Percentiles rank a stretch among this genome's conserved stretches.
Evolutionary conservation across 2,329 filamentous ascomycete species (phyloP).

Genomic region (Neophaeococcomyces aloes): DNA sequence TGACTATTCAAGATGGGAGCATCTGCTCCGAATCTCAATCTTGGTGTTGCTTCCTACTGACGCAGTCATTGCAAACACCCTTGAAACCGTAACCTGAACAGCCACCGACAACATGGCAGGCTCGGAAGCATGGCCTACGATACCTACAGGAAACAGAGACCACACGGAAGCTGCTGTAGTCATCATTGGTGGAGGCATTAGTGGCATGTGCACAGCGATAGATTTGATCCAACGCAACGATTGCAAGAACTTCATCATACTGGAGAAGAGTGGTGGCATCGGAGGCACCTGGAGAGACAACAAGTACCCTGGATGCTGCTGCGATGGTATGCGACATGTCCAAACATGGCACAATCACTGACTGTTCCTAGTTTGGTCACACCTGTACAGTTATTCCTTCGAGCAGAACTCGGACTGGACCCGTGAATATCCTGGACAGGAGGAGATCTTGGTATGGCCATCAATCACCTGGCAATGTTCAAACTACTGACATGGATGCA

Average conservation of each 20-base stretch:
- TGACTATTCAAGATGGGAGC: background rate
- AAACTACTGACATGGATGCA: constrained; percentile 21
- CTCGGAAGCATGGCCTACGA: constrained; percentile 19
- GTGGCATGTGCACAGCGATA: constrained; percentile 30
- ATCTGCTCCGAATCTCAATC: background rate
- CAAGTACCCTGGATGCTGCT: constrained; percentile 41
- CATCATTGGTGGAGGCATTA: constrained; percentile 48
- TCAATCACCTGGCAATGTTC: background rate
- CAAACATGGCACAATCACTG: background rate
- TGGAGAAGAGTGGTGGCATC: constrained; percentile 47
- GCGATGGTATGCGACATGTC: constrained; percentile 28
- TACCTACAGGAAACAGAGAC: constrained; percentile 19
- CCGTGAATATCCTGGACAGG: constrained; percentile 48
- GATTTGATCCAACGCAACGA: constrained; percentile 43
- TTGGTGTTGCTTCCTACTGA: background rate
- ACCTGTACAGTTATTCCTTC: constrained; percentile 51
- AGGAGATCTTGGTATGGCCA: constrained; percentile 43
- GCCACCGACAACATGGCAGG: constrained; percentile 10
- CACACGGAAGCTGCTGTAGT: constrained; percentile 44
- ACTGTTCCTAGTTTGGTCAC: constrained; percentile 34
- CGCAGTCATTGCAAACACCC: background rate
- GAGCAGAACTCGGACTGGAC: constrained; percentile 50
- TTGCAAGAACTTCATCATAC: constrained; percentile 43
- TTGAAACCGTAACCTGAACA: background rate
- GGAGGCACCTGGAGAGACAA: constrained; percentile 22